These are phyloP conservation scores for Verticillium zaregamsianum DNA, from an alignment of 2,329 filamentous ascomycete genomes.

Conservation along the genomic window DNA sequence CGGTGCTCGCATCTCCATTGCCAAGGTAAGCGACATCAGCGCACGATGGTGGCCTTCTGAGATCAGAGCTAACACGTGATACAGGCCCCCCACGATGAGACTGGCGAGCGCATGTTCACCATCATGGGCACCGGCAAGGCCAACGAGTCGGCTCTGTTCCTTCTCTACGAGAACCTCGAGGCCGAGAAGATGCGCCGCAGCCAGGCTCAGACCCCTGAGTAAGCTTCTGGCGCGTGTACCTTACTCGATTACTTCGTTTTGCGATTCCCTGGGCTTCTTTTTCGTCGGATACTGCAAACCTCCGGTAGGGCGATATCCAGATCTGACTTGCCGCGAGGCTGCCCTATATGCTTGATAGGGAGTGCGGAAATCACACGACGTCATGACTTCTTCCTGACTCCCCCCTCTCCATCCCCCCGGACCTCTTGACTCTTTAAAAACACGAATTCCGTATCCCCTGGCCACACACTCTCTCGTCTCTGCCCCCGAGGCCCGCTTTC, in stretches of 20 bases:
- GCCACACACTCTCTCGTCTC: background rate
- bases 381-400: constrained; percentile 22
- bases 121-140: constrained; percentile 93
- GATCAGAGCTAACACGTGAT: constrained; percentile 12
- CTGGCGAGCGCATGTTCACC: constrained; percentile 98
- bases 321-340: constrained; percentile 63
- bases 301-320: constrained; percentile 45
- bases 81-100: constrained; percentile 87
- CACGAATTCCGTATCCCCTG: background rate
- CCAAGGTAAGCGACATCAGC: constrained; percentile 59
- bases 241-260: constrained; percentile 1
- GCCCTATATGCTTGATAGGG: constrained; percentile 40
- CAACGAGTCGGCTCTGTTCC: constrained; percentile 93
- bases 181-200: constrained; percentile 98
- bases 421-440: background rate
- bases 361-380: constrained; percentile 36
- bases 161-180: constrained; percentile 97
- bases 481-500: background rate
- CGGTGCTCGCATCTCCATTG: constrained; percentile 94
- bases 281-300: constrained; percentile 46
- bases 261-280: constrained; percentile 29
- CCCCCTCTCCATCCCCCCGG: background rate
- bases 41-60: background rate
- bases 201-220: constrained; percentile 60
- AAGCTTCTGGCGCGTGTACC: constrained; percentile 18